Evolutionary conservation across 1,284 basidiomycete genomes (phyloP).

Genomic region (Farysia itapuensis): DNA sequence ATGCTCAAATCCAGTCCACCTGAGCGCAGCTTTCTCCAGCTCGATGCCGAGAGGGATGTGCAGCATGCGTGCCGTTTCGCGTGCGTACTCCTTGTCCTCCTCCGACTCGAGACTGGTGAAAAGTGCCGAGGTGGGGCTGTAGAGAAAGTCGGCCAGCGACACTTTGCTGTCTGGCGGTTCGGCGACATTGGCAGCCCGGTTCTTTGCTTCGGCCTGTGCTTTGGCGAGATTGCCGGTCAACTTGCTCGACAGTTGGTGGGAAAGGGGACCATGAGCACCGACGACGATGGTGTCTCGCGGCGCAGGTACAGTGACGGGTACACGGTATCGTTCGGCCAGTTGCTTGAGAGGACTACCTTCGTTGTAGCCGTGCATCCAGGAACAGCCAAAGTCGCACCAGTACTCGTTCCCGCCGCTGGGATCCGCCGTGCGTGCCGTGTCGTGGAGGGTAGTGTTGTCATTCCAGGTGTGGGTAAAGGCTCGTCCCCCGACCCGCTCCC

Average conservation of each 20-base stretch:
- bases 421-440: slow-evolving; percentile 16
- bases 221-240: slow-evolving; percentile 31
- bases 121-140: slow-evolving; percentile 53
- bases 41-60: slow-evolving; percentile 63
- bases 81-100: slow-evolving; percentile 69
- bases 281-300: slow-evolving; percentile 33
- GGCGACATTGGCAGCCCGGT: slow-evolving; percentile 23
- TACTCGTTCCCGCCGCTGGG: slow-evolving; percentile 5
- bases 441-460: slow-evolving; percentile 22
- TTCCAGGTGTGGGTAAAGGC: slow-evolving; percentile 61
- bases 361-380: slow-evolving; percentile 64
- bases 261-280: slow-evolving; percentile 28
- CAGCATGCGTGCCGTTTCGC: slow-evolving; percentile 61
- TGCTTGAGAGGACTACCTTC: slow-evolving; percentile 62
- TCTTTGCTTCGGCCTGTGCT: slow-evolving; percentile 32
- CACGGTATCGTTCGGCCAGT: slow-evolving; percentile 61
- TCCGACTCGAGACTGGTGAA: slow-evolving; percentile 26
- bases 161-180: slow-evolving; percentile 16
- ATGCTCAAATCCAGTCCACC: slow-evolving; percentile 59
- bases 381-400: slow-evolving; percentile 59
- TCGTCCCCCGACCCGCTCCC: slow-evolving; percentile 63
- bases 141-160: slow-evolving; percentile 58
- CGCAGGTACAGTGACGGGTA: slow-evolving; percentile 38
- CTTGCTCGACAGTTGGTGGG: slow-evolving; percentile 13
- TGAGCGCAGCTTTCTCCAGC: slow-evolving; percentile 57